Base-by-base conservation (phyloP, 2,329 filamentous ascomycete genomes). In the Dactylellina cionopaga region DNA sequence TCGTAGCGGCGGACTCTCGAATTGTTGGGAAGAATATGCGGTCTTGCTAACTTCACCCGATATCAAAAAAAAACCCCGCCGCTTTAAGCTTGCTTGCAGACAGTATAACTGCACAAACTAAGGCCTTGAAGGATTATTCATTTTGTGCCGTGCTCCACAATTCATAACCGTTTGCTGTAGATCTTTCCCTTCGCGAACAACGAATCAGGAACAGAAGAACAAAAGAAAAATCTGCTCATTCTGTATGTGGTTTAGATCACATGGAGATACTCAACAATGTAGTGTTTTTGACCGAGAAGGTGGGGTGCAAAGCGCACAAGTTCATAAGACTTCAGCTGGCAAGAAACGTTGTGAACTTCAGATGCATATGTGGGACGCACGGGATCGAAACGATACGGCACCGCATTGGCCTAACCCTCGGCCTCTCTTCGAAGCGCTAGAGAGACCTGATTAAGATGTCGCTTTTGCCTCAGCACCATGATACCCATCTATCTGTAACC, bases 151-250 rank as follows among this genome's bases (percentile, higher is more conserved):
- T 49, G 31, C 66, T 64, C 66, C 66, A 71, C 66, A 63, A 71
- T 59, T 58, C 66, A 71, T 58, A 63, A 71, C 54, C 24, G 51
- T 71, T 56, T 58, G 66, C 64, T 58, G 66, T 64, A 62, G 66
- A 71, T 71, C 66, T 46, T 64, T 71, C 9, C 47, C 66, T 29
- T 55, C 46, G 62, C 31, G 47, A 64, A 19, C 22, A 11, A 33
- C 41, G 39, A 35, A 46, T 51, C 31, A 31, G 10, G 11, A 39
- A 44, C 31, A 24, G 46, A 41, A 17, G 25, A 49, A 17, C 27
- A 37, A 31, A 49, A 62, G 9, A 29, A 24, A 25, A 62, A 41
- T 22, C 13, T 58, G 51, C 49, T 71, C 64, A 64, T 56, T n/a
- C 66, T 71, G 22, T 9, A 71, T 27, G 35, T 52, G 39, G 58